These are phyloP conservation scores for Phylloporus arenicola DNA, from an alignment of 768 basidiomycete species.

Conservation along the genomic window DNA sequence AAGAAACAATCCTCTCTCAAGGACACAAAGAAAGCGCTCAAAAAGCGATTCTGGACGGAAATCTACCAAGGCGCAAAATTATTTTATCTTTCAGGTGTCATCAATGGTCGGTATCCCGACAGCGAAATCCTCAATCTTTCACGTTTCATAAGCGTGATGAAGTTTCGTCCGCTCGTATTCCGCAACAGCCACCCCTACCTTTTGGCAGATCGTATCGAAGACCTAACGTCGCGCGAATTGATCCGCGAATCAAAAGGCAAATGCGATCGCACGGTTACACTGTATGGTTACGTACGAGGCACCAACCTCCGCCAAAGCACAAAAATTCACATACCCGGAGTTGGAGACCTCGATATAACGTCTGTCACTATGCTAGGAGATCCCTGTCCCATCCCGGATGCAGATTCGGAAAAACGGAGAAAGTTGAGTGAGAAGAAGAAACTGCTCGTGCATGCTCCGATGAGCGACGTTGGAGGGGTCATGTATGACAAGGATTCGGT, in stretches of 20 bases:
- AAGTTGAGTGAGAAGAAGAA: constrained; percentile 96
- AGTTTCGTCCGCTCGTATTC: constrained; percentile 96
- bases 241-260: constrained; percentile 76
- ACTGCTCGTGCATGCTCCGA: constrained; percentile 88
- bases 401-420: constrained; percentile 83
- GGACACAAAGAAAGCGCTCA: constrained; percentile 87
- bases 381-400: constrained; percentile 91
- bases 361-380: constrained; percentile 76
- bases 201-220: constrained; percentile 90
- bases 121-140: constrained; percentile 93
- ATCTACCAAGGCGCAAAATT: constrained; percentile 98
- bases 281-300: constrained; percentile 94
- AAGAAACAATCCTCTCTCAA: constrained; percentile 85
- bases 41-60: constrained; percentile 99
- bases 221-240: constrained; percentile 84
- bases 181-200: constrained; percentile 94
- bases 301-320: constrained; percentile 73
- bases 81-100: constrained; percentile 93
- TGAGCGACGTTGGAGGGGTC: constrained; percentile 97
- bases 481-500: constrained; percentile 98
- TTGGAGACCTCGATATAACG: constrained; percentile 80
- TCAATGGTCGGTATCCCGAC: constrained; percentile 97
- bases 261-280: constrained; percentile 87
- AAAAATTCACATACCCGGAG: constrained; percentile 90
- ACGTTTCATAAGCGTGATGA: constrained; percentile 96